Conservation (phyloP, 352 stramenopile species). For the Phytopythium chamaehyphon region DNA sequence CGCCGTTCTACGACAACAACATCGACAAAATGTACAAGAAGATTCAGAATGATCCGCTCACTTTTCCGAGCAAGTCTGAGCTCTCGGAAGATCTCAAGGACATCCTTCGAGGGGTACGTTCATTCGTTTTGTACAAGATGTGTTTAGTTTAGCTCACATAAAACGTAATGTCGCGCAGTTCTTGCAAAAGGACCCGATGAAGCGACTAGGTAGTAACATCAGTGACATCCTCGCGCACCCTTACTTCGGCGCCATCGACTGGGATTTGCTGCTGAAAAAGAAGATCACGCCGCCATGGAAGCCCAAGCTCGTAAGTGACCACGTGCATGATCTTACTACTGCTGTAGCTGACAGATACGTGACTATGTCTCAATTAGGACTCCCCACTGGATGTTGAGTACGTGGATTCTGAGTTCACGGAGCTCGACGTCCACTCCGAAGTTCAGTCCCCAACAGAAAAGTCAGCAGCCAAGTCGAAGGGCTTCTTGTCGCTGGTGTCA, state of each 20-base stretch:
- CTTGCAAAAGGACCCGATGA: conserved; percentile 83
- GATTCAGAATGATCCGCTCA: conserved; percentile 85
- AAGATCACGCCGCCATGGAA: conserved; percentile 86
- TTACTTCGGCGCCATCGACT: conserved; percentile 80
- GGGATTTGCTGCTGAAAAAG: conserved; percentile 82
- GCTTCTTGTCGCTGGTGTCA: conserved; percentile 77
- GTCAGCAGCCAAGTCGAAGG: conserved; percentile 64
- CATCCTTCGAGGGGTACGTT: conserved; percentile 60
- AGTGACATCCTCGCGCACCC: conserved; percentile 81
- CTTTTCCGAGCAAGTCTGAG: conserved; percentile 71
- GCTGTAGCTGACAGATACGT: not conserved
- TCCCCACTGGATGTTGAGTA: conserved; percentile 85
- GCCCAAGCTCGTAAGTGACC: conserved; percentile 45
- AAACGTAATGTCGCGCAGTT: too few relatives aligned
- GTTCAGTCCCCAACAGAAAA: conserved; percentile 86
- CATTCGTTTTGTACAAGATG: too few relatives aligned
- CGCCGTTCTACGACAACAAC: conserved; percentile 92
- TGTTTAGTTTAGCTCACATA: too few relatives aligned
- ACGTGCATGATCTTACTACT: not conserved
- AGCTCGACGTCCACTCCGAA: conserved; percentile 76
- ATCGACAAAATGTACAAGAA: conserved; percentile 94
- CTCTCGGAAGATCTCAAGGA: conserved; percentile 73
- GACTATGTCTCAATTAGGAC: conserved; percentile 18
- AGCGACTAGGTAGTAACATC: conserved; percentile 85
- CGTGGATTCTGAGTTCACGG: conserved; percentile 83